Evolutionary conservation across 208 protist genomes (phyloP).

Genomic region (Acanthamoeba triangularis): DNA sequence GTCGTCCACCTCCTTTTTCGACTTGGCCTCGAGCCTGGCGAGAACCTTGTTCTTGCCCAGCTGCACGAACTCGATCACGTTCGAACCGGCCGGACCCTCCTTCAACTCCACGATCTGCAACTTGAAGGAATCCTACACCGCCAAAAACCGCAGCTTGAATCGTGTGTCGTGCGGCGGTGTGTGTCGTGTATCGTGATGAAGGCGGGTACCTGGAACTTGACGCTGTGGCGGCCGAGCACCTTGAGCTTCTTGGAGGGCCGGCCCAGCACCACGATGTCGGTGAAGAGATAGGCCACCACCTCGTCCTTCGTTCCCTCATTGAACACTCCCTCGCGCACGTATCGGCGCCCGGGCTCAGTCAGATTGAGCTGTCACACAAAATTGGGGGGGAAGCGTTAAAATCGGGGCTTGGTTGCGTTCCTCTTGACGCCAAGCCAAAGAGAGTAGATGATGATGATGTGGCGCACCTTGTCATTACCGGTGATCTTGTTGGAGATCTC

Average conservation of each 20-base stretch:
- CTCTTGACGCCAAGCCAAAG: too few species aligned
- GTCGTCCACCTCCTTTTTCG: conserved; percentile 26
- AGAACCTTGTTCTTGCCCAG: conserved; percentile 48
- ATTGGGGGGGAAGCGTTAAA: background rate
- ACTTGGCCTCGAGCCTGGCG: background rate
- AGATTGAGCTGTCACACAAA: conserved; percentile 10
- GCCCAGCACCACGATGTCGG: conserved; percentile 48
- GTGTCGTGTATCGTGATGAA: background rate
- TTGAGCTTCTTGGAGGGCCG: conserved; percentile 59
- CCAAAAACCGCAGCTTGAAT: background rate
- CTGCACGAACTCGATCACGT: conserved; percentile 24
- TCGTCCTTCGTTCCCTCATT: conserved; percentile 40
- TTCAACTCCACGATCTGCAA: conserved; percentile 36
- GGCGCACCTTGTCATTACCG: conserved; percentile 31
- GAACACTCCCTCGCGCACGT: conserved; percentile 16
- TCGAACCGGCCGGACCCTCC: background rate
- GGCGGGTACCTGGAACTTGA: background rate
- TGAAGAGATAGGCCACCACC: conserved; percentile 46
- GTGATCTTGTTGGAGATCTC: conserved; percentile 34
- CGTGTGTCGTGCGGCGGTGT: background rate
- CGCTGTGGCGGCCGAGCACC: background rate
- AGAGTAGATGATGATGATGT: background rate
- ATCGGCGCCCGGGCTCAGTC: conserved; percentile 3
- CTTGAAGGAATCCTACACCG: background rate
- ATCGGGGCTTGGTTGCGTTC: background rate